phyloP scores from a whole-genome alignment of 495 filamentous ascomycete genomes.

The Halenospora varia region DNA sequence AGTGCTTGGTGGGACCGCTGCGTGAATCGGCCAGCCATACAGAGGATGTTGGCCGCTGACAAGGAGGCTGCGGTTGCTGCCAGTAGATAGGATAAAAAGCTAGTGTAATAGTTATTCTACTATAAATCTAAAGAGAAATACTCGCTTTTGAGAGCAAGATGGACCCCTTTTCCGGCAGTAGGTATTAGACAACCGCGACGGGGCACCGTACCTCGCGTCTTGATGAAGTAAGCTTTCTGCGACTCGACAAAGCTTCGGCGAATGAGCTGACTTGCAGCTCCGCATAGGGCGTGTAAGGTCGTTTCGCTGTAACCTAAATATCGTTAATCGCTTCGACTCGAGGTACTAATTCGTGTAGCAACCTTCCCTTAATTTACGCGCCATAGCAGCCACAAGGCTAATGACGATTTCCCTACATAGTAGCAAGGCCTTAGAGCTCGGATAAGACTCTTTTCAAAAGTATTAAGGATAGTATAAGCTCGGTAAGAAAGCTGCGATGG shows the following conservation, averaged over 20 bases:
- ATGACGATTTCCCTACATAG: too few relatives aligned
- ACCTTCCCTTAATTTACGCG: too few relatives aligned
- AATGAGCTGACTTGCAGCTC: neutral
- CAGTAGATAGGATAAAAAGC: constrained; percentile 25
- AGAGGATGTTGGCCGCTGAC: constrained; percentile 30
- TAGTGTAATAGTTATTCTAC: constrained; percentile 19
- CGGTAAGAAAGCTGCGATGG: too few relatives aligned
- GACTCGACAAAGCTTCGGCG: neutral
- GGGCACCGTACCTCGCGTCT: constrained; percentile 1
- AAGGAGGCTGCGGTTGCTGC: constrained; percentile 29
- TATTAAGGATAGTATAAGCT: too few relatives aligned
- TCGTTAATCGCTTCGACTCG: too few relatives aligned
- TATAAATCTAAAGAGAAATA: constrained; percentile 15
- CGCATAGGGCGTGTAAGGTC: neutral
- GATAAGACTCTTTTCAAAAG: too few relatives aligned
- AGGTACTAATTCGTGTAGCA: too few relatives aligned
- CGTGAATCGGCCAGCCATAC: constrained; percentile 32
- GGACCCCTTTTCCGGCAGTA: constrained; percentile 2
- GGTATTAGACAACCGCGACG: too few relatives aligned
- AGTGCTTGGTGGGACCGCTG: constrained; percentile 37
- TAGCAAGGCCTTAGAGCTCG: too few relatives aligned
- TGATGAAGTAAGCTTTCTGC: constrained; percentile 5
- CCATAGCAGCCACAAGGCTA: too few relatives aligned
- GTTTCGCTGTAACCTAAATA: neutral
- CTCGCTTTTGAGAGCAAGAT: constrained; percentile 10